Evolutionary conservation across 2,329 filamentous ascomycete genomes (phyloP).

Genomic region (Eutypella sp.): DNA sequence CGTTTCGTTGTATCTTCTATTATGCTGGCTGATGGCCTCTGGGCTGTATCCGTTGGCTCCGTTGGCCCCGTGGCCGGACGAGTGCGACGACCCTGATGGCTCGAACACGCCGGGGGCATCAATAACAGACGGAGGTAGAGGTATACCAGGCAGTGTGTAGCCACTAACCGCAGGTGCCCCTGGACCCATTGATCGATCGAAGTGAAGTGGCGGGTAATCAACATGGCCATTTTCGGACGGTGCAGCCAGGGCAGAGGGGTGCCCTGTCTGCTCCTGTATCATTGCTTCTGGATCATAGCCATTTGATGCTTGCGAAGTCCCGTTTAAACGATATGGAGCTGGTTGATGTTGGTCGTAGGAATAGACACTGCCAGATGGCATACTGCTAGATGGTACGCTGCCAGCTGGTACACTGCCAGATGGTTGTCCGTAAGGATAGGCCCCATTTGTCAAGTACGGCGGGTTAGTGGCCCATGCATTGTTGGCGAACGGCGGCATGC

Average conservation of each 20-base stretch:
- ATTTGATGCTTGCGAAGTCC: slow-evolving; percentile 1
- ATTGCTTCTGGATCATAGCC: background rate
- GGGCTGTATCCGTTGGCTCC: slow-evolving; percentile 3
- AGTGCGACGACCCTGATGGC: slow-evolving; percentile 5
- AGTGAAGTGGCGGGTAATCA: slow-evolving; percentile 8
- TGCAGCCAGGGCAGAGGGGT: slow-evolving; percentile 11
- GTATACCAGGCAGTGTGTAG: slow-evolving; percentile 5
- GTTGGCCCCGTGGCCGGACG: slow-evolving; percentile 3
- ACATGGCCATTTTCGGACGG: slow-evolving; percentile 7
- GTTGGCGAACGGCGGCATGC: slow-evolving; percentile 5
- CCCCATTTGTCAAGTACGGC: background rate
- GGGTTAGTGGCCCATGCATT: slow-evolving; percentile 1
- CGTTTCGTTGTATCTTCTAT: slow-evolving; percentile 3
- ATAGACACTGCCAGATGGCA: too few species aligned
- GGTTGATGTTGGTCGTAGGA: slow-evolving; percentile 2
- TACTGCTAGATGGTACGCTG: too few species aligned
- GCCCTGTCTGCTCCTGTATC: slow-evolving; percentile 4
- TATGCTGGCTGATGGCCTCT: background rate
- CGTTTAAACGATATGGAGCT: slow-evolving; percentile 5
- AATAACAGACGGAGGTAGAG: slow-evolving; percentile 8
- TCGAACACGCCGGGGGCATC: slow-evolving; percentile 10
- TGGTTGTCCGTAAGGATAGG: too few species aligned
- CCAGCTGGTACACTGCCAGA: too few species aligned
- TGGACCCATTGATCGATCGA: slow-evolving; percentile 7
- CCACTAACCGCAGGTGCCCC: slow-evolving; percentile 8